These are phyloP conservation scores for Geosmithia morbida DNA, from an alignment of 2,329 filamentous ascomycete genomes.

Conservation along the genomic window DNA sequence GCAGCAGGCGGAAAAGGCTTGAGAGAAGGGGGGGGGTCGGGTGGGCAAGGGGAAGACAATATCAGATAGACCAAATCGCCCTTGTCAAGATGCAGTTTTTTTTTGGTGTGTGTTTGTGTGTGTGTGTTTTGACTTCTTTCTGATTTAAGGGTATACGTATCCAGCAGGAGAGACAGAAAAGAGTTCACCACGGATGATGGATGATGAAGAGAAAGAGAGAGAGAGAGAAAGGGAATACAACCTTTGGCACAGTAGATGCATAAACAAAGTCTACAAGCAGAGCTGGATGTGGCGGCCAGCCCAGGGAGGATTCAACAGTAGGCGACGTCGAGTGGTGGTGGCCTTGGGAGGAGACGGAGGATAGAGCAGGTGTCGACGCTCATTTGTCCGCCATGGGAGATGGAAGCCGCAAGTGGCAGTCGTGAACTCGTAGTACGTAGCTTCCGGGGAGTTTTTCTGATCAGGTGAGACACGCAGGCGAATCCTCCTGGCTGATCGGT, in stretches of 20 bases:
- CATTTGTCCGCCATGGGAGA: conserved; percentile 24
- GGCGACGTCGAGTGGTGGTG: conserved; percentile 24
- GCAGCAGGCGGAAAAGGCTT: background rate
- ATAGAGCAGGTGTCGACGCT: conserved; percentile 24
- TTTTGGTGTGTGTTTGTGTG: too few relatives aligned
- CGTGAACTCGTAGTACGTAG: background rate
- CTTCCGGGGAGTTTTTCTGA: background rate
- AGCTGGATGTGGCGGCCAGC: conserved; percentile 34
- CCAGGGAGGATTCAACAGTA: conserved; percentile 18
- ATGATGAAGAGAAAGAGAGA: background rate
- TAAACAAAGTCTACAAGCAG: conserved; percentile 11
- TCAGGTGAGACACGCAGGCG: too few relatives aligned
- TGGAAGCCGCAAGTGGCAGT: conserved; percentile 12
- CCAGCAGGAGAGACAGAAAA: background rate
- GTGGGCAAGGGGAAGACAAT: background rate
- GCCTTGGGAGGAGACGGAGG: conserved; percentile 23
- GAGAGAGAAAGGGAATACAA: conserved; percentile 13
- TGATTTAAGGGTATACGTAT: background rate
- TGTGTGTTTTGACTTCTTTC: background rate
- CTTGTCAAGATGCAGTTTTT: too few relatives aligned
- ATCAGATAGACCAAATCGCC: background rate
- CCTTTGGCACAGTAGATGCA: conserved; percentile 13
- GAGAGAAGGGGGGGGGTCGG: background rate
- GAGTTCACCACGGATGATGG: background rate
- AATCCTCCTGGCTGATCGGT: too few relatives aligned